Evolutionary conservation across 305 asterid species (phyloP).

Genomic region (Andrographis paniculata): DNA sequence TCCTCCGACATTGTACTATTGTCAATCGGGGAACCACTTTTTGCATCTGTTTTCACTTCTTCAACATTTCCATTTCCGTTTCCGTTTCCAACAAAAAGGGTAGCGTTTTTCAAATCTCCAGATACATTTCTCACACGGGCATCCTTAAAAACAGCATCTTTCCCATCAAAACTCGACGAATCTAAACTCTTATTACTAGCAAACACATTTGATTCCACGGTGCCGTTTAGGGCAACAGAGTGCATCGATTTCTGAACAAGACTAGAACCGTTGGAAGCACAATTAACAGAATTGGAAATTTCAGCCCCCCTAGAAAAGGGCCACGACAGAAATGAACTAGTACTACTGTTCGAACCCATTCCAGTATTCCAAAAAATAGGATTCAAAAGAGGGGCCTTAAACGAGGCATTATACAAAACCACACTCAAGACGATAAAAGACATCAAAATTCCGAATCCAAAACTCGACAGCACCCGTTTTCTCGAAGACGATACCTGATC

Average conservation of each 20-base stretch:
- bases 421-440: constrained; percentile 42
- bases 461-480: constrained; percentile 50
- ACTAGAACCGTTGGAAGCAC: too few species aligned
- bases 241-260: too few species aligned
- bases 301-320: constrained; percentile 22
- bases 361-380: not conserved
- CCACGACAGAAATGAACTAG: constrained; percentile 28
- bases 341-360: constrained; percentile 22
- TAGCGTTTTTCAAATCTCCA: not conserved
- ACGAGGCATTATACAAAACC: constrained; percentile 35
- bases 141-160: not conserved
- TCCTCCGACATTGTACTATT: too few species aligned
- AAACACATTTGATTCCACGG: too few species aligned
- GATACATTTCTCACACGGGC: not conserved
- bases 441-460: constrained; percentile 42
- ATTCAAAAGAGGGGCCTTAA: constrained; percentile 36
- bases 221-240: constrained; percentile 19
- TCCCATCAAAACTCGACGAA: not conserved
- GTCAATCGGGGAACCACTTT: constrained; percentile 54
- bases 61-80: too few species aligned
- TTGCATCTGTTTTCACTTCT: too few species aligned
- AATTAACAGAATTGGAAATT: not conserved
- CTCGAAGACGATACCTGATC: constrained; percentile 49
- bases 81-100: too few species aligned
- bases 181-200: not conserved